Conservation (phyloP, 2,329 filamentous ascomycete species). For the Simplicillium sp. region DNA sequence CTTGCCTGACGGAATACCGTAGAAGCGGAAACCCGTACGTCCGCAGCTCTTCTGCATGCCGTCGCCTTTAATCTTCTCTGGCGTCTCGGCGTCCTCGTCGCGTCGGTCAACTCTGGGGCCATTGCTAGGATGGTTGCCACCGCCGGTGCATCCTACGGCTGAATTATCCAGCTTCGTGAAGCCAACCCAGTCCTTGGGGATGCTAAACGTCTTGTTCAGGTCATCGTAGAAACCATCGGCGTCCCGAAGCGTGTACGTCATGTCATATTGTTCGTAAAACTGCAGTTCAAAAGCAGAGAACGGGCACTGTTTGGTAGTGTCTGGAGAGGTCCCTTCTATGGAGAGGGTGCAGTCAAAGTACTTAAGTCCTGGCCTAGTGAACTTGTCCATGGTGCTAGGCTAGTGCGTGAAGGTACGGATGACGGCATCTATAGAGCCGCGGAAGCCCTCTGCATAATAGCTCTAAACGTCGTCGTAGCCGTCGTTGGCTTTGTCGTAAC, state of each 20-base stretch:
- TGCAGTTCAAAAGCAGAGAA: not conserved
- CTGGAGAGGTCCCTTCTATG: not conserved
- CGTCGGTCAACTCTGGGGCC: no score
- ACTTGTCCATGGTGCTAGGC: no score
- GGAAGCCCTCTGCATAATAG: conserved; percentile 1
- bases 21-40: no score
- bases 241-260: conserved; percentile 1
- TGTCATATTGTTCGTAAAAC: not conserved
- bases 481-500: conserved; percentile 2
- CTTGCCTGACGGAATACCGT: not conserved
- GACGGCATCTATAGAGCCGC: no score
- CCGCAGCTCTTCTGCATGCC: no score
- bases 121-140: no score
- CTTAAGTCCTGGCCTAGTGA: not conserved
- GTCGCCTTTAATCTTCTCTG: no score
- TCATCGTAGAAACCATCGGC: not conserved
- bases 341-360: conserved; percentile 2
- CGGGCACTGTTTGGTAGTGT: conserved; percentile 1
- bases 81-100: no score
- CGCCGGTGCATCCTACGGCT: no score
- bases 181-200: not conserved
- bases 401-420: no score
- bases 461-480: conserved; percentile 4
- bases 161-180: no score
- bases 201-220: not conserved